Conservation (phyloP, 2,329 filamentous ascomycete species). For the Polytolypa hystricis region DNA sequence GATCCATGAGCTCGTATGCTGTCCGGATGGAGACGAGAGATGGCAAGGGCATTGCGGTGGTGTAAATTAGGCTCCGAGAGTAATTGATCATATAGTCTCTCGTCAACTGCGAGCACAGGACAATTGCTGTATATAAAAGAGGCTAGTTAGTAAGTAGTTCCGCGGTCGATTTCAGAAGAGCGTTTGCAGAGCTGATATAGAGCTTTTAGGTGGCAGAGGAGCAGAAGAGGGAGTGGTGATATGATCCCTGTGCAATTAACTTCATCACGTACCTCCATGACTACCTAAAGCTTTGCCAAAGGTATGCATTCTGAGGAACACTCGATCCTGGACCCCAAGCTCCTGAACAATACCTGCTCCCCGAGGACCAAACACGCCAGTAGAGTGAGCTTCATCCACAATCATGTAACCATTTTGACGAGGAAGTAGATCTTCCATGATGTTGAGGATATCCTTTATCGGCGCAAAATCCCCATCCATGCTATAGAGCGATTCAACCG, state of each 20-base stretch:
- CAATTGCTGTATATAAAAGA: conserved; percentile 35
- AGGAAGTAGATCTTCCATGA: conserved; percentile 47
- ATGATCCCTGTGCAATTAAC: no score
- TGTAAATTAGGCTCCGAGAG: conserved; percentile 64
- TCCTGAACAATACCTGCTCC: conserved; percentile 41
- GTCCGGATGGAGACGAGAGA: conserved; percentile 48
- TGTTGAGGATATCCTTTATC: conserved; percentile 47
- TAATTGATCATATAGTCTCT: conserved; percentile 63
- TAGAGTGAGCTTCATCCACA: conserved; percentile 47
- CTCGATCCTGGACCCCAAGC: conserved; percentile 40
- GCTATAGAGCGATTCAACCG: conserved; percentile 62
- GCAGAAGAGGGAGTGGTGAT: no score
- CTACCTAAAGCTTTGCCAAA: conserved; percentile 47
- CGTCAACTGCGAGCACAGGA: conserved; percentile 51
- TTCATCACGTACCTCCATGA: conserved; percentile 51
- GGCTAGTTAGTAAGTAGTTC: no score
- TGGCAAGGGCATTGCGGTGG: conserved; percentile 55
- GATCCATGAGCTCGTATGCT: conserved; percentile 46
- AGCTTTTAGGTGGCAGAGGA: no score
- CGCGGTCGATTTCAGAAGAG: no score
- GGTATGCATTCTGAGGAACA: conserved; percentile 41
- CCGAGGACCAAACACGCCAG: conserved; percentile 39
- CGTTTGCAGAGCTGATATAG: no score
- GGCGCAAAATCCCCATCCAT: conserved; percentile 72
- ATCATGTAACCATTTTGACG: conserved; percentile 45